Evolutionary conservation across 2,329 filamentous ascomycete genomes (phyloP).

Genomic region (Trichoderma gracile): DNA sequence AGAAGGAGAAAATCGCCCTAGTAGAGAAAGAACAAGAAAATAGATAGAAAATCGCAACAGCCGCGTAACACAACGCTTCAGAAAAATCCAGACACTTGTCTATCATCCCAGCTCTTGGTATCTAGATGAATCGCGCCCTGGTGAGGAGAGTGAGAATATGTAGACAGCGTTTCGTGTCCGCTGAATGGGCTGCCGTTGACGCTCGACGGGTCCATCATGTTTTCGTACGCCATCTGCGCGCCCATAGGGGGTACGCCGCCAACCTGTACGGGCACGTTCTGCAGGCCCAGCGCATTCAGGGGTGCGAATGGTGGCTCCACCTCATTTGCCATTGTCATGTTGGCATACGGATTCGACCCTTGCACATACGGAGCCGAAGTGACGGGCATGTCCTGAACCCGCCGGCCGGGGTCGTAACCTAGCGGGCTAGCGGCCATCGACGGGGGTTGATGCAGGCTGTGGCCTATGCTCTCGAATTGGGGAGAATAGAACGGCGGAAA

Average conservation of each 20-base stretch:
- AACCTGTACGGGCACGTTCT: constrained; percentile 29
- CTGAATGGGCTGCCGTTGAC: constrained; percentile 41
- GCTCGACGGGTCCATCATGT: constrained; percentile 38
- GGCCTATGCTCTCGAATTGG: constrained; percentile 35
- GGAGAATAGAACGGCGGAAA: constrained; percentile 33
- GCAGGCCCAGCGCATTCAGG: constrained; percentile 39
- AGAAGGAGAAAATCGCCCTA: not conserved
- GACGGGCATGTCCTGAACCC: constrained; percentile 33
- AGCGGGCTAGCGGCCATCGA: constrained; percentile 33
- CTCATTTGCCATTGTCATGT: constrained; percentile 32
- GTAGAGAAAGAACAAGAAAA: not conserved
- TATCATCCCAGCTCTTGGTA: constrained; percentile 33
- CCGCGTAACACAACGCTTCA: constrained; percentile 4
- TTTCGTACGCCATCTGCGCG: constrained; percentile 37
- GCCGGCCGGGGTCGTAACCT: constrained; percentile 31
- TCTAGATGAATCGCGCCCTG: constrained; percentile 31
- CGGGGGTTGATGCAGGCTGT: constrained; percentile 32
- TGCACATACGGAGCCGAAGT: constrained; percentile 33
- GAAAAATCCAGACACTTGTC: constrained; percentile 29
- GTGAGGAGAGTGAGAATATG: constrained; percentile 41
- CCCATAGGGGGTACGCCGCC: constrained; percentile 29
- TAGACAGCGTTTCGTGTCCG: constrained; percentile 40
- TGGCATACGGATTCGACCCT: constrained; percentile 30
- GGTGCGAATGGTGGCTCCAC: constrained; percentile 37
- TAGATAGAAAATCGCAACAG: not conserved